Base-by-base conservation (phyloP, 306 rosid species). In the Cucumis cinereus region DNA sequence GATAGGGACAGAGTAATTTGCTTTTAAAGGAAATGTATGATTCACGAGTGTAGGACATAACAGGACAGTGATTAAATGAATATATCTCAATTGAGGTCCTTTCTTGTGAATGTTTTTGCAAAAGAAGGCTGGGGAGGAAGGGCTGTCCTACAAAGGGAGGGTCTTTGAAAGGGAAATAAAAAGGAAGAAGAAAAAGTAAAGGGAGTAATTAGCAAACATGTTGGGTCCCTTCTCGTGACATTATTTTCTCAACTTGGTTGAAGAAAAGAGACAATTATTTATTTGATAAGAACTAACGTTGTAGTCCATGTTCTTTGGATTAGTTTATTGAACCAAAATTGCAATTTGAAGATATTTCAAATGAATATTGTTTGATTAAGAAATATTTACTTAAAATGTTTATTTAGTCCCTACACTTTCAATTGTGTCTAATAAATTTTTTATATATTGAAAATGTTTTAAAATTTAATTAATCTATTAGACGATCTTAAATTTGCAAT, bases 141-240 rank as follows among this genome's bases (percentile, higher is more conserved):
- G 43, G 41, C 68, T 61, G 20, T 24, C 38, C 64, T 5, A 5
- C 36, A 12, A 3, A 58, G 17, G n/a, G 4, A 28, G 49, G 71
- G 49, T 49, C 73, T 20, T 3, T 2, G 35, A 22, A 43, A 68
- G 55, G 55, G 36, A 23, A 68, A 45, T 10, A 7, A 13, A 45
- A 45, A 43, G 13, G 23, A 22, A 14, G n/a, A 23, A 24, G 20
- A 41, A 22, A 9, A 68, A 70, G 75, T 50, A 15, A 9, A 30
- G 6, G 22, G 17, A 23, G 40, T 15, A 45, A 70, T 15, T 24
- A 14, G 58, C 40, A 70, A 7, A 70, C 75, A 26, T 47, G 41
- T 70, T 47, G 75, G 75, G 75, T 4, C 38, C 74, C 74, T 68
- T 71, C 59, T 49, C 58, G 59, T 71, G 61, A 50, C 47, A 53